Base-by-base conservation (phyloP, 495 filamentous ascomycete genomes). In the Penicillium ochrochloron region DNA sequence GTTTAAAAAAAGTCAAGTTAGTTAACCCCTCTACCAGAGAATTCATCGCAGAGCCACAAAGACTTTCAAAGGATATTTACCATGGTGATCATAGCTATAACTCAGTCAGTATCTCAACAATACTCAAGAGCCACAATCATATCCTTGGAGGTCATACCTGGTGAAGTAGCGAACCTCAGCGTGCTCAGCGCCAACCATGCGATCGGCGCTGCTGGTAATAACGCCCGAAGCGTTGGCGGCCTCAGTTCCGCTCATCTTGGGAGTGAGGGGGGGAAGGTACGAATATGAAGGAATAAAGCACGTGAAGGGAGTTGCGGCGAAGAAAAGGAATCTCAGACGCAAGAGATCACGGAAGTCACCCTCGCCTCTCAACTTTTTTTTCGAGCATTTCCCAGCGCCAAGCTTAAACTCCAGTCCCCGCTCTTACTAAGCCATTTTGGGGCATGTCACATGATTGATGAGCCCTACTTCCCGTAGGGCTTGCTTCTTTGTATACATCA, bases 141-240 rank as follows among this genome's bases (percentile, higher is more conserved):
- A 9, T 52, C 25, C 50, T 33, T 8, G 25, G 31, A 51, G 14
- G 44, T 61, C 86, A 69, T 78, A 93, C 92, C 92, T 95, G 76
- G 96, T 97, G 84, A 97, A 97, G 82, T 97, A 97, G 77, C 96
- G 93, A 70, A 92, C 90, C 82, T 97, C 93, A 64, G 92, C 90
- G 77, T 96, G 92, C 68, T 89, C 89, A 83, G 92, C 87, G 67
- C 83, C 81, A 17, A 81, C 82, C 75, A 84, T 79, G 65, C 76
- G 77, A 66, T 86, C 82, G 53, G 80, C 80, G 64, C 80, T 82
- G 78, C 78, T 82, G 64, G 75, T 56, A 60, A 70, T 78, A 37
- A 64, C 66, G 39, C 66, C 69, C 62, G 73, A 19, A 60, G 67
- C 51, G 42, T 74, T 59, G 61, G 68, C 57, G 29, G 59, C 69